A percentile compares a stretch with the other conserved stretches of the same genome.
Conservation (phyloP, 805 yeast species). For the Lachancea thermotolerans region DNA sequence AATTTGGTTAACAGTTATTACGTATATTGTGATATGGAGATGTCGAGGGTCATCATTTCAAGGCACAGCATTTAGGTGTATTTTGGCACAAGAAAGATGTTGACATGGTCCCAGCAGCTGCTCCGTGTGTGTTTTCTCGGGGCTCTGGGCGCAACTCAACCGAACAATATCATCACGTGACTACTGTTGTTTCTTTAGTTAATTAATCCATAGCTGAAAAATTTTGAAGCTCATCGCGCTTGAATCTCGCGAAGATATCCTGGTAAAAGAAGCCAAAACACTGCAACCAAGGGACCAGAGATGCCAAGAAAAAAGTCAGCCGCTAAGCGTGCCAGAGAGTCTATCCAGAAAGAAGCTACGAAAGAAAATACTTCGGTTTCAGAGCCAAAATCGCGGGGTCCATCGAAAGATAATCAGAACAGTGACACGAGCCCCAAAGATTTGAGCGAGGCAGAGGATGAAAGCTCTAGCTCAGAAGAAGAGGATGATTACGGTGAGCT, state of each 20-base stretch:
- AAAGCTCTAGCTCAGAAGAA: conserved; percentile 38
- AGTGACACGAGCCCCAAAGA: conserved; percentile 1
- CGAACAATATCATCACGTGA: no score
- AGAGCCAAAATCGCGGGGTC: conserved; percentile 8
- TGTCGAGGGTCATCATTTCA: no score
- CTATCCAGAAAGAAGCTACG: conserved; percentile 20
- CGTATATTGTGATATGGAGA: no score
- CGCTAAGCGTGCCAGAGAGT: conserved; percentile 59
- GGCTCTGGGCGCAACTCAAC: no score
- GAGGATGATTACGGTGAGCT: conserved; percentile 92
- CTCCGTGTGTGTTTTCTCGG: no score
- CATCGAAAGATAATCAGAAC: not conserved
- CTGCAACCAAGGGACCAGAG: not conserved
- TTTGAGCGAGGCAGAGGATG: conserved; percentile 33
- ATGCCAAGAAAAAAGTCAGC: conserved; percentile 91
- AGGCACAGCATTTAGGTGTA: no score
- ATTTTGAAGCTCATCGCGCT: conserved; percentile 15
- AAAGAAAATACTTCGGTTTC: conserved; percentile 14
- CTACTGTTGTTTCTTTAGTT: not conserved
- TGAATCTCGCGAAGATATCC: not conserved
- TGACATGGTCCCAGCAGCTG: no score
- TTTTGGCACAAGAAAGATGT: no score
- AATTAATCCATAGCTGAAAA: not conserved
- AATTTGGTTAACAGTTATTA: no score
- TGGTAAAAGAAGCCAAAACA: not conserved